Evolutionary conservation across 1,284 basidiomycete genomes (phyloP).

Genomic region (Taiwanofungus camphoratus): DNA sequence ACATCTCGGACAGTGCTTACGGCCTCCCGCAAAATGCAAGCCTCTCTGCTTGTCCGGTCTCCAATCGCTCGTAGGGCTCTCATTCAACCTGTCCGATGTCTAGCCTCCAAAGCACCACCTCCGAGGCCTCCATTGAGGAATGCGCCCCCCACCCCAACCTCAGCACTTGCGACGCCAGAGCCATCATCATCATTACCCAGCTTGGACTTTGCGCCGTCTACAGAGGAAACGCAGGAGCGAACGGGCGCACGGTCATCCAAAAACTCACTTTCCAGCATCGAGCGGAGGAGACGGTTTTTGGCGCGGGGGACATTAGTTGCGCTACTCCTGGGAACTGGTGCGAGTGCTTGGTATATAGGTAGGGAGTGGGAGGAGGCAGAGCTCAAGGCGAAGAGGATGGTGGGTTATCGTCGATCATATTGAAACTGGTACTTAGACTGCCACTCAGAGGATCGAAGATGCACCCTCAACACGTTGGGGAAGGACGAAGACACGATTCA

Average conservation of each 20-base stretch:
- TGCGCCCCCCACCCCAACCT: constrained; percentile 12
- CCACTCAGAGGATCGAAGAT: constrained; percentile 43
- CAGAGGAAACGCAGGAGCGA: constrained; percentile 25
- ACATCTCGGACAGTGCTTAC: not conserved
- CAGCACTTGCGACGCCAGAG: constrained; percentile 9
- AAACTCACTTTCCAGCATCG: constrained; percentile 66
- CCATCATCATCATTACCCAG: constrained; percentile 23
- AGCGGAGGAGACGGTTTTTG: constrained; percentile 55
- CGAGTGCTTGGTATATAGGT: constrained; percentile 29
- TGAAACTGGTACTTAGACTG: constrained; percentile 2
- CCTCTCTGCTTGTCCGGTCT: constrained; percentile 13
- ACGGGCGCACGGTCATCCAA: constrained; percentile 73
- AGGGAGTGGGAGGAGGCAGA: constrained; percentile 32
- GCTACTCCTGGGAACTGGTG: constrained; percentile 47
- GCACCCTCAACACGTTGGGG: constrained; percentile 56
- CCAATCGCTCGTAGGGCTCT: constrained; percentile 11
- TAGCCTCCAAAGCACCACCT: constrained; percentile 22
- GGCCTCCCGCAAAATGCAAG: constrained; percentile 9
- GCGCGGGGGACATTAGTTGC: constrained; percentile 42
- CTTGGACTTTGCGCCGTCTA: constrained; percentile 24
- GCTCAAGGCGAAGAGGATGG: constrained; percentile 34
- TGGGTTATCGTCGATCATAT: constrained; percentile 27
- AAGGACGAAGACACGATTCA: constrained; percentile 53
- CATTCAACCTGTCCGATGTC: constrained; percentile 18
- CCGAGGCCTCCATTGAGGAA: constrained; percentile 12